phyloP scores from a whole-genome alignment of 768 basidiomycete genomes.

The Xerocomus brunneocitrinus region DNA sequence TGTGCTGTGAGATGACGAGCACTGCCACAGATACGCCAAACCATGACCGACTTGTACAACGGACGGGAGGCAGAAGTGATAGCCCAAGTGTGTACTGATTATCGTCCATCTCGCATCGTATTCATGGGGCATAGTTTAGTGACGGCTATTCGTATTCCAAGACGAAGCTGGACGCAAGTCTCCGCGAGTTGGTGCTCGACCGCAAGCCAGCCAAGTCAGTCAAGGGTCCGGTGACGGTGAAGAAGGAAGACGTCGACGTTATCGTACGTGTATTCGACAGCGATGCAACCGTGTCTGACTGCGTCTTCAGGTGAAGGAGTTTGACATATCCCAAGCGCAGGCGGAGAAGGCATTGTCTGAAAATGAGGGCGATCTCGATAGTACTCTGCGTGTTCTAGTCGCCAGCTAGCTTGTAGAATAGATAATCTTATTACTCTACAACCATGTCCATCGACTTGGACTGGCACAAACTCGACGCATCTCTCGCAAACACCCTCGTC shows the following conservation, averaged over 20 bases:
- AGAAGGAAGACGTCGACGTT: conserved; percentile 27
- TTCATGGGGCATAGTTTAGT: conserved; percentile 47
- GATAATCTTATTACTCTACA: not conserved
- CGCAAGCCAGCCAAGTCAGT: conserved; percentile 52
- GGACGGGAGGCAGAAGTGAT: conserved; percentile 30
- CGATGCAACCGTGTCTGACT: conserved; percentile 3
- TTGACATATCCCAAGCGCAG: conserved; percentile 25
- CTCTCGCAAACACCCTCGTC: conserved; percentile 65
- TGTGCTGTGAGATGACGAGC: conserved; percentile 1
- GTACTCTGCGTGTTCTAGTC: conserved; percentile 25
- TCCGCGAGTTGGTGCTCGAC: conserved; percentile 48
- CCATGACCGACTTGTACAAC: conserved; percentile 23
- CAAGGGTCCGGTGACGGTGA: conserved; percentile 21
- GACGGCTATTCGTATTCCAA: conserved; percentile 45
- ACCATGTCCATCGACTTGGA: conserved; percentile 93
- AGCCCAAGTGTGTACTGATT: conserved; percentile 17
- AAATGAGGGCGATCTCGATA: conserved; percentile 27
- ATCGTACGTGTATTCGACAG: conserved; percentile 19
- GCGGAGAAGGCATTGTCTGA: conserved; percentile 30
- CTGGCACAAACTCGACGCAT: conserved; percentile 78
- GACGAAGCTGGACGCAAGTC: conserved; percentile 31
- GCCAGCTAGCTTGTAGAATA: conserved; percentile 12
- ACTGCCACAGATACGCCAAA: conserved; percentile 18
- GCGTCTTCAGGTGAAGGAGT: conserved; percentile 24
- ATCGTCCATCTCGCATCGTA: not conserved